phyloP scores from a whole-genome alignment of 805 yeast species.

The Metschnikowia hibisci region DNA sequence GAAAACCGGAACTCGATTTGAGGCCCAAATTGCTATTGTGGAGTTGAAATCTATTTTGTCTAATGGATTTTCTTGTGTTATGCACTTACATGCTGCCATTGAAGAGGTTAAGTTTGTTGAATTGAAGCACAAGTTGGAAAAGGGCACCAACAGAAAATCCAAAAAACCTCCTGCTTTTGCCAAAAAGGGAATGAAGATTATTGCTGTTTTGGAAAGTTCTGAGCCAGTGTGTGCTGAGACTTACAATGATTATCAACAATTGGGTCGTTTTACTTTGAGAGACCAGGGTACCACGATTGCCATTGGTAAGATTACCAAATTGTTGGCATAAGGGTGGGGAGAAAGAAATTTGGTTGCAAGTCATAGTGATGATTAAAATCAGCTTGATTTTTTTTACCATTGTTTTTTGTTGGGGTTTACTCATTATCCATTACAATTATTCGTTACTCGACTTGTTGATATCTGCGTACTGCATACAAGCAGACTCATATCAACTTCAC shows the following conservation, averaged over 20 bases:
- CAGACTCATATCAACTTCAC: no score
- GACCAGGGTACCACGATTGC: constrained; percentile 99
- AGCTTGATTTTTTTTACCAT: no score
- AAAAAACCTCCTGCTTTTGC: constrained; percentile 98
- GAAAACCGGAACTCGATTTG: constrained; percentile 83
- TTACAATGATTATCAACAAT: constrained; percentile 86
- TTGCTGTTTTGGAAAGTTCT: constrained; percentile 81
- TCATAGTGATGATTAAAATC: no score
- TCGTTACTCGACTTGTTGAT: no score
- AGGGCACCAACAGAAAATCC: constrained; percentile 93
- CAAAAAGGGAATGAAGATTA: constrained; percentile 97
- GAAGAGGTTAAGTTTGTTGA: constrained; percentile 86
- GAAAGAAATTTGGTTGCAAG: no score
- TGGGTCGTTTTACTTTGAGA: constrained; percentile 97
- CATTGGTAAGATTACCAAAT: constrained; percentile 93
- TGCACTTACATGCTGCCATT: constrained; percentile 98
- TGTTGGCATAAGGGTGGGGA: constrained; percentile 53
- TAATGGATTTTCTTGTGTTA: constrained; percentile 94
- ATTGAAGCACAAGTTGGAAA: constrained; percentile 88
- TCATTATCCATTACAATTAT: no score
- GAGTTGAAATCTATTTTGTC: constrained; percentile 93
- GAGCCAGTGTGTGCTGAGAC: constrained; percentile 94
- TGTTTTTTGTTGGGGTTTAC: no score
- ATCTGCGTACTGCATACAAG: no score
- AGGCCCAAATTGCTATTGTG: constrained; percentile 95